Conservation (phyloP, 768 basidiomycete species). For the Phlebiopsis flavidoalba region DNA sequence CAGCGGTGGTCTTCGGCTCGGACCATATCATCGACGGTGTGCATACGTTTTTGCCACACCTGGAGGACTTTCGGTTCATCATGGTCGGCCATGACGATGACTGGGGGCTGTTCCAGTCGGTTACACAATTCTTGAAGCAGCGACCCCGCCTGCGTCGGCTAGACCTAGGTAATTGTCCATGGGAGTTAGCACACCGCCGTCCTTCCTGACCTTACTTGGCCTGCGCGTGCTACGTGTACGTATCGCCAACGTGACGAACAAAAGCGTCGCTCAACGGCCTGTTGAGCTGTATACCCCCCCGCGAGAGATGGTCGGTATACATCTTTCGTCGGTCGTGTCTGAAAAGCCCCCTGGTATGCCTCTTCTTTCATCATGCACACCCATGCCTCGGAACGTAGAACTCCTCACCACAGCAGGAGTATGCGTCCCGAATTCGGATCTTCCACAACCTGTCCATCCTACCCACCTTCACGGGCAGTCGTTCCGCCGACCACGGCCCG, state of each 20-base stretch:
- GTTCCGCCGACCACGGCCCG: conserved; percentile 48
- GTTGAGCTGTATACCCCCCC: conserved; percentile 28
- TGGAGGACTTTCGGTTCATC: conserved; percentile 59
- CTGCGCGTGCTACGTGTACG: conserved; percentile 55
- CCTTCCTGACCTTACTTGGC: conserved; percentile 43
- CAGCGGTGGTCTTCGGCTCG: conserved; percentile 51
- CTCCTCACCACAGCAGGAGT: conserved; percentile 41
- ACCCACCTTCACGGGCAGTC: conserved; percentile 47
- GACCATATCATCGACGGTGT: conserved; percentile 54
- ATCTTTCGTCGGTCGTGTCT: conserved; percentile 44
- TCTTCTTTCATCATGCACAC: neutral
- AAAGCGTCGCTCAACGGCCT: conserved; percentile 20
- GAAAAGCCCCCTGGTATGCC: conserved; percentile 46
- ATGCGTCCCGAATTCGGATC: conserved; percentile 39
- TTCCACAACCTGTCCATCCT: conserved; percentile 55
- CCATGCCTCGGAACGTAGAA: neutral
- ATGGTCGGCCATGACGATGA: conserved; percentile 63
- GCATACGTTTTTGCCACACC: conserved; percentile 59
- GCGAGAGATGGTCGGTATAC: conserved; percentile 46
- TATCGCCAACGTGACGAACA: conserved; percentile 43
- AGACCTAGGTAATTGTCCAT: conserved; percentile 62
- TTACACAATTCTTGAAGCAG: conserved; percentile 47
- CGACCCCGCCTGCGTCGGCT: conserved; percentile 46
- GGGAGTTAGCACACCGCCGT: conserved; percentile 51
- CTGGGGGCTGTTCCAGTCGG: conserved; percentile 42